phyloP scores from a whole-genome alignment of 2,329 filamentous ascomycete species.

The Metarhizium brunneum region DNA sequence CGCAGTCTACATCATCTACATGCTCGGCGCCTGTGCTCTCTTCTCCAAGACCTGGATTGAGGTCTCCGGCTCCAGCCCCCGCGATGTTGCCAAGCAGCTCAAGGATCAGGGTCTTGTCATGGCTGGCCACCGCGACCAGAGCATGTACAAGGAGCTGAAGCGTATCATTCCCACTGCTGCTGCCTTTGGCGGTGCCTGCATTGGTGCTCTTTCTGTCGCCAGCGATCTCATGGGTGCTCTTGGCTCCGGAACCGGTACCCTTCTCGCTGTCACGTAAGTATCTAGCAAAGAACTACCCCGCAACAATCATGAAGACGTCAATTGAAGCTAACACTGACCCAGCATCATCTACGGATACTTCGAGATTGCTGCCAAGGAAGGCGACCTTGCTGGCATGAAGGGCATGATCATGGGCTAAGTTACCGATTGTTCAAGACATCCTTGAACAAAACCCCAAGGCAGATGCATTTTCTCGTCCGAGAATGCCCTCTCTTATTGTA shows the following conservation, averaged over 20 bases:
- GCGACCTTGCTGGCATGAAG: conserved; percentile 79
- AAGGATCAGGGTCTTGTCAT: conserved; percentile 99
- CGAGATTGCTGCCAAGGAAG: conserved; percentile 97
- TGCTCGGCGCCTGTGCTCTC: conserved; percentile 93
- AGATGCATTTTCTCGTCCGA: not conserved
- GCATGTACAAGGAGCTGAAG: conserved; percentile 99
- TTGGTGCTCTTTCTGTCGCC: conserved; percentile 90
- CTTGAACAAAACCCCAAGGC: not conserved
- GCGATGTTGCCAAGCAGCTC: conserved; percentile 98
- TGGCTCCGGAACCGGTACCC: conserved; percentile 93
- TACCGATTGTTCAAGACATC: not conserved
- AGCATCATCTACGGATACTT: conserved; percentile 99
- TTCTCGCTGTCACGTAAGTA: conserved; percentile 95
- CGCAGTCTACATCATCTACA: conserved; percentile 89
- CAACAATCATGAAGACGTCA: not conserved
- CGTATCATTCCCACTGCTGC: conserved; percentile 96
- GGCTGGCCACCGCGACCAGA: conserved; percentile 98
- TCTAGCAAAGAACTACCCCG: conserved; percentile 15
- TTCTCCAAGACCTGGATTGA: conserved; percentile 99
- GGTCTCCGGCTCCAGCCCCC: conserved; percentile 93
- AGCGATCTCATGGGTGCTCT: conserved; percentile 94
- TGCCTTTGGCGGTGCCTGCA: conserved; percentile 97
- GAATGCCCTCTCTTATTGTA: not conserved
- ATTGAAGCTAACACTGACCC: conserved; percentile 11
- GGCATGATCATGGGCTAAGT: conserved; percentile 61